Evolutionary conservation across 805 yeast species (phyloP), one percentile per base, ranked within the genome.

Genomic region (Tetrapisispora namnaoensis): DNA sequence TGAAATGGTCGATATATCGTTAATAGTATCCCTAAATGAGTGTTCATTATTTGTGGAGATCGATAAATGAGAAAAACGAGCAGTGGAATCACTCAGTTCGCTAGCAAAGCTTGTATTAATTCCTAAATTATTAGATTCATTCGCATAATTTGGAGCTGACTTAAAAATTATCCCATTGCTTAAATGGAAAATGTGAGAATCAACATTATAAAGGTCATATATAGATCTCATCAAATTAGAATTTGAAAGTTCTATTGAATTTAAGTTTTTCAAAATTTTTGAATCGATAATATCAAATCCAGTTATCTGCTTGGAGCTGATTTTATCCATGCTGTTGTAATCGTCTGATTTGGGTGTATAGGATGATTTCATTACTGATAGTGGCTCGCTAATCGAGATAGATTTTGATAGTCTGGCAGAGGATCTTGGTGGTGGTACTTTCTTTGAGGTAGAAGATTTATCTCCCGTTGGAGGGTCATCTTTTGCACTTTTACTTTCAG

Each of bases 161-260:
- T 83, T 84, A 65, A 84, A 78, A 2, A 83, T 73, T 16, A 84
- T 66, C 34, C 76, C 78, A 44, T 75, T 72, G 30, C 73, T 73
- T 36, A 81, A 71, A 52, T 74, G 80, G 53, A 81, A 78, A 37
- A 79, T 70, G 46, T 73, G 76, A 18, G 79, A 73, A 28, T 79
- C 83, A 46, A 79, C 73, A 52, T 82, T 80, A 58, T 84, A 76
- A 2, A 80, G 71, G 58, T 84, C 90, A 42, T 83, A 71, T 13
- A 83, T 74, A 36, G 73, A 73, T 51, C 74, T 75, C 58, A 80
- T 70, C 43, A 82, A 66, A 4, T 72, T 30, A 27, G 43, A 40
- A 40, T 71, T 53, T 79, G 80, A 49, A 79, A 67, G 34, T 60
- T 66, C 2, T 67, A 61, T 17, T 56, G 58, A 37, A 11, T 20